Evolutionary conservation across 805 yeast genomes (phyloP), one percentile per base, ranked within the genome.

Genomic region (Metschnikowia santaceciliae): DNA sequence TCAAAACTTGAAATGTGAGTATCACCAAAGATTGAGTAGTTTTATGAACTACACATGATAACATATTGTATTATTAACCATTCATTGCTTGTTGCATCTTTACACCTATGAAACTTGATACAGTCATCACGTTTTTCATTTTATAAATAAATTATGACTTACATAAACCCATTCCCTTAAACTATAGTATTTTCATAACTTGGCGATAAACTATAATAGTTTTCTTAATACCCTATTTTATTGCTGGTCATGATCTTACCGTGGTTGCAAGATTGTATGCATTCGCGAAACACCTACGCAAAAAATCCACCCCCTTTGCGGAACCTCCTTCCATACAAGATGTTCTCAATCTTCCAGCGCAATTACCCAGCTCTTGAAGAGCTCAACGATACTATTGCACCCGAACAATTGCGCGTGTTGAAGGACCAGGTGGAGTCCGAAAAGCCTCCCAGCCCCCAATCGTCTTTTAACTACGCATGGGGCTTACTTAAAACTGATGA

Each of bases 401-500:
- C 80, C 4, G 87, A 85, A 50, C 96, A 92, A 61, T 76, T 94
- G 39, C 84, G 81, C 14, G 79, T 90, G 0, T 77, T 94, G 32
- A 84, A 81, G 55, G 79, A 83, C 58, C 96, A 90, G 61, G 90
- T 88, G 38, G 80, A 82, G 26, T 75, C 85, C 1, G 98, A 94
- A 65, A 84, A 87, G 32, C 96, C 94, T 4, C 90, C 89, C 0
- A 77, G 91, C 0, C 78, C 88, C 0, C 97, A 90, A 66, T 85
- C 97, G 2, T 80, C 83, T 51, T 94, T 94, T 77, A 94, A 95
- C 68, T 88, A 88, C 61, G 96, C 97, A 0, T 94, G 99, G 99
- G 99, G 95, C 3, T 74, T 94, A 46, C 81, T 95, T 55, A 91
- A 90, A 66, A 83, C 96, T 1, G 64, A 68, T 46, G 75, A 77